phyloP scores from a whole-genome alignment of 495 filamentous ascomycete species.

The Aspergillus mulundensis region DNA sequence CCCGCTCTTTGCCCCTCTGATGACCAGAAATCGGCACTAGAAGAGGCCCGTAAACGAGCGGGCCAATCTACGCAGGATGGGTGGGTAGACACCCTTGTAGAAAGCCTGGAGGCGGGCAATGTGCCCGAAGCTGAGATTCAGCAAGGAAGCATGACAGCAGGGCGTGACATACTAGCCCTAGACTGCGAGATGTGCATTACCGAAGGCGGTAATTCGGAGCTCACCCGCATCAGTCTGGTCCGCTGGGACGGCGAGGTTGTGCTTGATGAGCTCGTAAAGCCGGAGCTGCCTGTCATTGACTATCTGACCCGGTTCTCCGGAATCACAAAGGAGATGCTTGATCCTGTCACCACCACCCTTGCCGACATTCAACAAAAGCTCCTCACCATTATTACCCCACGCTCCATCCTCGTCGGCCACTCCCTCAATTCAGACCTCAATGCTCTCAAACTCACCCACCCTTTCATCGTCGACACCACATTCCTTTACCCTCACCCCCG shows the following conservation, averaged over 20 bases:
- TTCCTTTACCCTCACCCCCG: conserved; percentile 80
- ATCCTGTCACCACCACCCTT: conserved; percentile 76
- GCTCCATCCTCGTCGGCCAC: conserved; percentile 82
- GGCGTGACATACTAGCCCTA: conserved; percentile 73
- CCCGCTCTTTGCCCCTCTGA: conserved; percentile 56
- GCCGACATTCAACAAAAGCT: conserved; percentile 77
- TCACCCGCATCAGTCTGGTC: conserved; percentile 83
- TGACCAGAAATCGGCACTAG: conserved; percentile 37
- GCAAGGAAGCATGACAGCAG: conserved; percentile 76
- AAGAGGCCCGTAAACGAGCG: conserved; percentile 40
- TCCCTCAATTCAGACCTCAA: conserved; percentile 86
- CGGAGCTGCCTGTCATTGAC: conserved; percentile 74
- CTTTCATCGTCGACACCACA: conserved; percentile 86
- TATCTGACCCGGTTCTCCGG: conserved; percentile 88
- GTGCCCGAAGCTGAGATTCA: conserved; percentile 67
- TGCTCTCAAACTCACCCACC: conserved; percentile 81
- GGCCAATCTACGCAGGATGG: conserved; percentile 55
- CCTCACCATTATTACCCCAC: conserved; percentile 64
- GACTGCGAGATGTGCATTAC: conserved; percentile 98
- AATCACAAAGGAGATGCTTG: conserved; percentile 79
- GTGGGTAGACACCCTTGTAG: conserved; percentile 79
- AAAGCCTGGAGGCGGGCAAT: conserved; percentile 58
- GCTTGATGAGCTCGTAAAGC: conserved; percentile 89
- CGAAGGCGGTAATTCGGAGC: conserved; percentile 65
- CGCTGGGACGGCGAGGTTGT: conserved; percentile 79